Conservation (phyloP, 2,329 filamentous ascomycete genomes). For the Canariomyces notabilis region DNA sequence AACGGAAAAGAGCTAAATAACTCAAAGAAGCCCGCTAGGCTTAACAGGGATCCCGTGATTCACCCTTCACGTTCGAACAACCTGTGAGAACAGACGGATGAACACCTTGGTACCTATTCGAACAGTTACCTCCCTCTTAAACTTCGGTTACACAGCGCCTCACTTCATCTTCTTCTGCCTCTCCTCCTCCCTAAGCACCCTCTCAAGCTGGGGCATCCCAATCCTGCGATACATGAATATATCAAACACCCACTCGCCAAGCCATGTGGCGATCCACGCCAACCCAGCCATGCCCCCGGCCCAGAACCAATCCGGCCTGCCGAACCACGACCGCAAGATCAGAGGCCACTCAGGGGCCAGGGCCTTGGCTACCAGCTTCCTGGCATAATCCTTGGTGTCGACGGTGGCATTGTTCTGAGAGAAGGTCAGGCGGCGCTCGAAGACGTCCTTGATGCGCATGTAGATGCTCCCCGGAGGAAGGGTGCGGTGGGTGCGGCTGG, state of each 20-base stretch:
- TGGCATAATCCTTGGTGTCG: constrained; percentile 40
- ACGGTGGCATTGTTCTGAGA: constrained; percentile 45
- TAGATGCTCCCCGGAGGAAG: constrained; percentile 46
- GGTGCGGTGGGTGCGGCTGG: constrained; percentile 35
- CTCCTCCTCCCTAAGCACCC: constrained; percentile 27
- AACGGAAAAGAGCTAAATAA: no score
- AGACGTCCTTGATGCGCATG: constrained; percentile 40
- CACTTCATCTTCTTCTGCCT: constrained; percentile 24
- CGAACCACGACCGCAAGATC: constrained; percentile 34
- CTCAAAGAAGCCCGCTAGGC: no score
- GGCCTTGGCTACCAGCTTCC: constrained; percentile 38
- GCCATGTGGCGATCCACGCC: constrained; percentile 28
- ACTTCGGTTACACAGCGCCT: no score
- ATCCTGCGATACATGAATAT: constrained; percentile 32
- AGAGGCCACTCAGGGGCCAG: constrained; percentile 33
- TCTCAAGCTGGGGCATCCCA: constrained; percentile 26
- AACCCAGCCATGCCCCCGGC: constrained; percentile 31
- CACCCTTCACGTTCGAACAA: no score
- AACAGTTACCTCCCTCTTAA: no score
- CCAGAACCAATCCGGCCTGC: constrained; percentile 41
- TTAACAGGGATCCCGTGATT: no score
- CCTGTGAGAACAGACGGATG: no score
- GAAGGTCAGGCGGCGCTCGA: constrained; percentile 42
- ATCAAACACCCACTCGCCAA: constrained; percentile 38
- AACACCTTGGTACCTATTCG: no score